Percentiles rank a stretch among this genome's conserved stretches.
Evolutionary conservation across 1,284 basidiomycete genomes (phyloP).

Genomic region (Leccinum fuscescens): DNA sequence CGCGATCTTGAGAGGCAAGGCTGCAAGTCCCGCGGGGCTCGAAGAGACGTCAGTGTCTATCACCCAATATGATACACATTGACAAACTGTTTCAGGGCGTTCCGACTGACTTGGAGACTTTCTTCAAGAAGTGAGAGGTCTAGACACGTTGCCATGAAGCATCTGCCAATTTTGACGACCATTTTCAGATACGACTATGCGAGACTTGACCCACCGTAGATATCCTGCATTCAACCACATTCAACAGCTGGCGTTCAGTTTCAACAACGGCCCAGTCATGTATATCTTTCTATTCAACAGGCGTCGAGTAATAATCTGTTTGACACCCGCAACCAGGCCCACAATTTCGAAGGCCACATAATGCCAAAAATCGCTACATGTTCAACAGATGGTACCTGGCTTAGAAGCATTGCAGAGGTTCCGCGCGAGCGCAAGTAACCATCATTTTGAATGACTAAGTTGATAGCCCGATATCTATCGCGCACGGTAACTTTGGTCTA

Average conservation of each 20-base stretch:
- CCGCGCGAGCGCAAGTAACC: not conserved
- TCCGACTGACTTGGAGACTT: conserved; percentile 80
- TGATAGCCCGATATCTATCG: no score
- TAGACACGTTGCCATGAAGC: not conserved
- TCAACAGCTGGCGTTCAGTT: conserved; percentile 19
- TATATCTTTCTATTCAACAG: conserved; percentile 4
- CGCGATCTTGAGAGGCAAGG: conserved; percentile 58
- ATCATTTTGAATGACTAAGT: not conserved
- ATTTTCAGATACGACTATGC: conserved; percentile 66
- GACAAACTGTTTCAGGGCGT: conserved; percentile 37
- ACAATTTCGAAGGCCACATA: not conserved
- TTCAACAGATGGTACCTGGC: not conserved
- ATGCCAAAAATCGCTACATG: not conserved
- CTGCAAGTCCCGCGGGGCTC: conserved; percentile 69
- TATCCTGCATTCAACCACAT: conserved; percentile 1
- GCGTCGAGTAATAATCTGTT: not conserved
- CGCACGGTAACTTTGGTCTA: no score
- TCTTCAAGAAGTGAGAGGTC: conserved; percentile 79
- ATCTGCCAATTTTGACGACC: conserved; percentile 3
- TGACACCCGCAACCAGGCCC: not conserved
- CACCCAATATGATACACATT: not conserved
- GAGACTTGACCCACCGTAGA: not conserved
- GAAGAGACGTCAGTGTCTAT: conserved; percentile 49
- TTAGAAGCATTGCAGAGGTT: not conserved
- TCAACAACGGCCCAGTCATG: conserved; percentile 18